Conservation (phyloP, 2,329 filamentous ascomycete species). For the Botryotinia globosa region DNA sequence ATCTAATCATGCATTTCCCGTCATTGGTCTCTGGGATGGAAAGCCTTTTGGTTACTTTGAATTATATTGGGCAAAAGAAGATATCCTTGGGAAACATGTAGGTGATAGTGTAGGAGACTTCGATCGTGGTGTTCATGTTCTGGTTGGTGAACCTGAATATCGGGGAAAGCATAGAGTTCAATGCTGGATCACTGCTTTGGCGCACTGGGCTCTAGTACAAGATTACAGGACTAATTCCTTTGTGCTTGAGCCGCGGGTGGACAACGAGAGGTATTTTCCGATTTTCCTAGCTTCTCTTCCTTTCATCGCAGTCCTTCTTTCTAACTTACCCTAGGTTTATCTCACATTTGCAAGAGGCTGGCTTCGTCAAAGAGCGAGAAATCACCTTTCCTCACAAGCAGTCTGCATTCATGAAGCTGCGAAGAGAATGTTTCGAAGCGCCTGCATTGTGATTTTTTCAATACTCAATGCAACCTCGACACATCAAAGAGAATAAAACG, state of each 20-base stretch:
- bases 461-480: background rate
- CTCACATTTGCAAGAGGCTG: slow-evolving; percentile 65
- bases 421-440: slow-evolving; percentile 75
- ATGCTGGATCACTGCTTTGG: slow-evolving; percentile 77
- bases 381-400: slow-evolving; percentile 90
- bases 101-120: slow-evolving; percentile 69
- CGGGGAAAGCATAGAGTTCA: slow-evolving; percentile 73
- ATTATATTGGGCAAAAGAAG: slow-evolving; percentile 97
- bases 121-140: slow-evolving; percentile 82
- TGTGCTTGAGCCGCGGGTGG: slow-evolving; percentile 83
- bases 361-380: slow-evolving; percentile 85
- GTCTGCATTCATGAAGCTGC: slow-evolving; percentile 77
- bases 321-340: slow-evolving; percentile 50
- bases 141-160: slow-evolving; percentile 91
- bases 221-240: slow-evolving; percentile 81
- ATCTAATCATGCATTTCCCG: slow-evolving; percentile 78
- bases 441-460: slow-evolving; percentile 46
- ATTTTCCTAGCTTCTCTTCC: background rate
- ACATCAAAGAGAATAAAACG: background rate
- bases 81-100: slow-evolving; percentile 70
- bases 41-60: slow-evolving; percentile 97
- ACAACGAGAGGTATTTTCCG: slow-evolving; percentile 75
- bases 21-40: slow-evolving; percentile 90
- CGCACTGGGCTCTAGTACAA: slow-evolving; percentile 79
- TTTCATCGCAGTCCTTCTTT: background rate